Evolutionary conservation across 2,329 filamentous ascomycete species (phyloP).

Genomic region (Epichloe sibirici): DNA sequence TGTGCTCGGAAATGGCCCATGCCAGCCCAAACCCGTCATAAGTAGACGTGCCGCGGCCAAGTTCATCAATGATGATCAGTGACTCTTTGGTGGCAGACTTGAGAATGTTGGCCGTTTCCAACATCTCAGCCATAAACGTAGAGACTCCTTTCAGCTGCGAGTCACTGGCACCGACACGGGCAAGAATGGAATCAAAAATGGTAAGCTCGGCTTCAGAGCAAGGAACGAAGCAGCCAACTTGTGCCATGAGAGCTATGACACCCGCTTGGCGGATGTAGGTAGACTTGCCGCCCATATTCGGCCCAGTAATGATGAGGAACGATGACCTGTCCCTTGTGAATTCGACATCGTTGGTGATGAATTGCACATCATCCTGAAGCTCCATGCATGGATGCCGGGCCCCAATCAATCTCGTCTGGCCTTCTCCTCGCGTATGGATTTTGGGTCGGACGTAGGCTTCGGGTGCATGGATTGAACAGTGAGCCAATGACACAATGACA

Average conservation of each 20-base stretch:
- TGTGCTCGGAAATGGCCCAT: conserved; percentile 97
- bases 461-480: conserved; percentile 85
- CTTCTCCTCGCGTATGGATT: conserved; percentile 78
- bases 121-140: conserved; percentile 99
- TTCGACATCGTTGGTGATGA: conserved; percentile 94
- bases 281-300: conserved; percentile 98
- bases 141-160: conserved; percentile 96
- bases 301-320: conserved; percentile 92
- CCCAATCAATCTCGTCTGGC: conserved; percentile 81
- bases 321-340: conserved; percentile 68
- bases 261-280: conserved; percentile 97
- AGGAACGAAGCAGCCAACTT: conserved; percentile 92
- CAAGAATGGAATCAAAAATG: conserved; percentile 94
- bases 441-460: conserved; percentile 83
- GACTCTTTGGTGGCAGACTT: conserved; percentile 93
- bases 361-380: conserved; percentile 95
- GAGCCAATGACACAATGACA: conserved; percentile 87
- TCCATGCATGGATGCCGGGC: conserved; percentile 96
- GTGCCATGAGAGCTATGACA: conserved; percentile 93
- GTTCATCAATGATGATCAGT: conserved; percentile 95
- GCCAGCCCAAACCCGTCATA: conserved; percentile 98
- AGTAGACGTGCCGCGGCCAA: conserved; percentile 90
- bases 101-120: conserved; percentile 95
- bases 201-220: conserved; percentile 83
- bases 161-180: conserved; percentile 89